Conservation (phyloP, 2,329 filamentous ascomycete genomes). For the Phoma sp. region DNA sequence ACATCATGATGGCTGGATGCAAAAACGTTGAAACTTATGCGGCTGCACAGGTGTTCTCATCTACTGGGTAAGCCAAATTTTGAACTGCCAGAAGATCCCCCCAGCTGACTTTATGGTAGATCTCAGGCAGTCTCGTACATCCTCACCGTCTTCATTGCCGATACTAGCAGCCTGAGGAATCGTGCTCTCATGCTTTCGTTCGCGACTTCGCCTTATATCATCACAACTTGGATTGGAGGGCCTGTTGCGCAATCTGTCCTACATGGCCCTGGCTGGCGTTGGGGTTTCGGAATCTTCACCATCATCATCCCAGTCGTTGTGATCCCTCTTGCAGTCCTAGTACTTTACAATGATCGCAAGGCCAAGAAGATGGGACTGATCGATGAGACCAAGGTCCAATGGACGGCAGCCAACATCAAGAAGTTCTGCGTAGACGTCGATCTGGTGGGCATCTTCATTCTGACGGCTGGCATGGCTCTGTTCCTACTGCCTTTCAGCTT, state of each 20-base stretch:
- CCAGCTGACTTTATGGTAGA: conserved; percentile 1
- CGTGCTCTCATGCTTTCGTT: conserved; percentile 69
- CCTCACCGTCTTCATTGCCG: conserved; percentile 70
- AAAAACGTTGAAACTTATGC: conserved; percentile 66
- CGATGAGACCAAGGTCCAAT: conserved; percentile 54
- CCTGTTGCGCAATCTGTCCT: conserved; percentile 65
- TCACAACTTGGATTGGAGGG: conserved; percentile 69
- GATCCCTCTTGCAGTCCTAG: conserved; percentile 64
- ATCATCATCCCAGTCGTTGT: conserved; percentile 69
- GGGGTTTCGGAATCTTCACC: conserved; percentile 71
- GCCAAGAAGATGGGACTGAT: conserved; percentile 62
- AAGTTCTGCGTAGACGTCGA: conserved; percentile 69
- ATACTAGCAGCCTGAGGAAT: conserved; percentile 69
- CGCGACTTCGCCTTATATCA: conserved; percentile 68
- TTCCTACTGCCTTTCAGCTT: conserved; percentile 75
- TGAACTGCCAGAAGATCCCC: conserved; percentile 28
- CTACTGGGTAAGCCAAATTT: conserved; percentile 64
- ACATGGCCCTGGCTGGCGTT: conserved; percentile 65
- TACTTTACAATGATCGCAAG: conserved; percentile 65
- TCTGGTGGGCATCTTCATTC: conserved; percentile 65
- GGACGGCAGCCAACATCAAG: conserved; percentile 51
- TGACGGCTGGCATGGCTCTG: conserved; percentile 66
- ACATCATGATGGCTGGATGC: conserved; percentile 73
- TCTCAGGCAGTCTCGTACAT: conserved; percentile 54
- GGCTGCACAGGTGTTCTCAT: conserved; percentile 70